Conservation (phyloP, 768 basidiomycete genomes). For the Tricholoma terreum region DNA sequence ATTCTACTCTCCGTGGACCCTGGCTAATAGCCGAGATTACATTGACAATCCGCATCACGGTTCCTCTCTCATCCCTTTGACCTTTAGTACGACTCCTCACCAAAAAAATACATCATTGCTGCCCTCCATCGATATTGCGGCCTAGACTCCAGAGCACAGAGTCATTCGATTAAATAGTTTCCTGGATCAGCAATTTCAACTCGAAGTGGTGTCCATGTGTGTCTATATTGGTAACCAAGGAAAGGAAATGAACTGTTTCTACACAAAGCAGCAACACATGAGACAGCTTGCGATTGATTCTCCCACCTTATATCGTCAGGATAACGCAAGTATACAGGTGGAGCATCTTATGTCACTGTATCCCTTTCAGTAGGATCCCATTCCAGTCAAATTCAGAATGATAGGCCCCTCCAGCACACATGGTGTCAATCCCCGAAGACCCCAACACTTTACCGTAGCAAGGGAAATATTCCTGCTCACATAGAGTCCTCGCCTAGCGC, state of each 20-base stretch:
- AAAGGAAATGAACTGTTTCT: not conserved
- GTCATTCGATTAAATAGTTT: not conserved
- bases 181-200: not conserved
- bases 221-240: not conserved
- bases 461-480: no score
- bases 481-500: no score
- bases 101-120: no score
- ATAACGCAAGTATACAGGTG: not conserved
- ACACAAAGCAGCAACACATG: not conserved
- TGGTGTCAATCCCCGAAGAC: not conserved
- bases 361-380: not conserved
- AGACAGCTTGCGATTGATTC: not conserved
- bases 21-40: no score
- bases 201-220: not conserved
- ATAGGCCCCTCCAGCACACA: no score
- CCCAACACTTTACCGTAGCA: not conserved
- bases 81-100: not conserved
- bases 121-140: no score
- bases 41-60: not conserved
- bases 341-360: not conserved
- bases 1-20: not conserved
- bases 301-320: not conserved
- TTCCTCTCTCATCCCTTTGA: not conserved
- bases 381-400: not conserved
- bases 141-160: not conserved